Percentiles rank a stretch among this genome's conserved stretches.
phyloP scores from a whole-genome alignment of 176 grass and related monocot species.

The Melocanna baccifera region DNA sequence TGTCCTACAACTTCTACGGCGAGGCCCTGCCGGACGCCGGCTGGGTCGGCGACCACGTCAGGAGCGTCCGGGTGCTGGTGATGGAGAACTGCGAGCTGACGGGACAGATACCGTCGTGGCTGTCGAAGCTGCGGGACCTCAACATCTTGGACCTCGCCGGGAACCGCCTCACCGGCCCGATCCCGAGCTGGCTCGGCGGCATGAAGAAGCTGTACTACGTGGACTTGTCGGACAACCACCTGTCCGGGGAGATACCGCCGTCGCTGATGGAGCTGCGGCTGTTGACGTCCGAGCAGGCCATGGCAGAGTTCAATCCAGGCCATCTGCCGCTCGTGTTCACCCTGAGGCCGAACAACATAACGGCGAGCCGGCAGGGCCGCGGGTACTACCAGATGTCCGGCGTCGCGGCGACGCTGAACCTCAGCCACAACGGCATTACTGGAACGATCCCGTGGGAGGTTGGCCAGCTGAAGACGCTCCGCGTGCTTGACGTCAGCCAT shows the following conservation, averaged over 20 bases:
- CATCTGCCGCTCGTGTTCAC: slow-evolving; percentile 27
- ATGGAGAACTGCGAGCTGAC: slow-evolving; percentile 25
- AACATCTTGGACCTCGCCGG: slow-evolving; percentile 34
- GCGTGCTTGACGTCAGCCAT: slow-evolving; percentile 32
- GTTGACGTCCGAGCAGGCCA: slow-evolving; percentile 38
- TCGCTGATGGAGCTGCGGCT: slow-evolving; percentile 41
- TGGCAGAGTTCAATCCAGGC: background rate
- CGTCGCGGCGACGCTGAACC: slow-evolving; percentile 33
- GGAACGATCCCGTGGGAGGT: slow-evolving; percentile 25
- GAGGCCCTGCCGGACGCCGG: slow-evolving; percentile 46
- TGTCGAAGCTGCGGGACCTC: slow-evolving; percentile 42
- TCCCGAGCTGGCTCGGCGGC: slow-evolving; percentile 43
- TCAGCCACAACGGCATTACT: slow-evolving; percentile 28
- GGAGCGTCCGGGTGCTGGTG: slow-evolving; percentile 25
- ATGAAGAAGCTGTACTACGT: slow-evolving; percentile 48
- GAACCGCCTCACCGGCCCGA: slow-evolving; percentile 39
- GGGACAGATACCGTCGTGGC: slow-evolving; percentile 45
- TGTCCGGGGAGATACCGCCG: slow-evolving; percentile 35
- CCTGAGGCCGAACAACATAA: slow-evolving; percentile 12
- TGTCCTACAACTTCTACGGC: slow-evolving; percentile 48
- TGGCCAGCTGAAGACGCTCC: slow-evolving; percentile 34
- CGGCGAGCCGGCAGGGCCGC: background rate
- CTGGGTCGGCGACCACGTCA: slow-evolving; percentile 44
- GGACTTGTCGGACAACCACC: slow-evolving; percentile 41
- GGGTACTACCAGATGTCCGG: slow-evolving; percentile 42